A percentile compares a stretch with the other conserved stretches of the same genome.
These are phyloP conservation scores for Plasmodium coatneyi DNA, from an alignment of 169 alveolate genomes.

Conservation along the genomic window DNA sequence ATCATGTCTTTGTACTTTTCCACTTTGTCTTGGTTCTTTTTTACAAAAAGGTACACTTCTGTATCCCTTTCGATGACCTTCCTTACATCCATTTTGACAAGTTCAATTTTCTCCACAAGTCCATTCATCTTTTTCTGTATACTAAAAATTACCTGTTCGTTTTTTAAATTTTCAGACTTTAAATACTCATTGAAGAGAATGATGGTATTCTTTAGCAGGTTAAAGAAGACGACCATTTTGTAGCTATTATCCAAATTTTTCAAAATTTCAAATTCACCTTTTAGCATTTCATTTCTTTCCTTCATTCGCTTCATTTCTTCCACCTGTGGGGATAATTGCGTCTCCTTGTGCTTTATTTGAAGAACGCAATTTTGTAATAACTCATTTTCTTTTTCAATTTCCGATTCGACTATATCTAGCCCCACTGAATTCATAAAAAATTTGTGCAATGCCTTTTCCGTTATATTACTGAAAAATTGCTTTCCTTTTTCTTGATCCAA, in stretches of 20 bases:
- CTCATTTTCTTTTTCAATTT: constrained; percentile 74
- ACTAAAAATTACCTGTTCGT: constrained; percentile 73
- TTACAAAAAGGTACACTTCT: constrained; percentile 56
- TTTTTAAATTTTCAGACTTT: constrained; percentile 68
- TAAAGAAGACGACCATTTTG: constrained; percentile 77
- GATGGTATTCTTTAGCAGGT: constrained; percentile 70
- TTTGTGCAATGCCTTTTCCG: constrained; percentile 76
- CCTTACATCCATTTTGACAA: constrained; percentile 56
- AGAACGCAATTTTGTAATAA: constrained; percentile 77
- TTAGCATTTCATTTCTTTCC: constrained; percentile 76
- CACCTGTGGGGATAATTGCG: constrained; percentile 77
- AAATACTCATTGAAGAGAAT: constrained; percentile 76
- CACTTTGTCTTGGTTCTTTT: constrained; percentile 62
- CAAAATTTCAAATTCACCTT: constrained; percentile 77
- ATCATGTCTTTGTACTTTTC: constrained; percentile 66
- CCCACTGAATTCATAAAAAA: constrained; percentile 85
- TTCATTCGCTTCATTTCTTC: constrained; percentile 75
- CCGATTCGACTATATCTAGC: constrained; percentile 76
- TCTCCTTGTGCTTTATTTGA: constrained; percentile 78
- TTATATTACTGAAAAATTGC: constrained; percentile 80
- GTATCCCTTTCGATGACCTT: constrained; percentile 37
- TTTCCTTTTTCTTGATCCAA: constrained; percentile 87
- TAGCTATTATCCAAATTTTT: constrained; percentile 76
- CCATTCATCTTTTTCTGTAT: constrained; percentile 68
- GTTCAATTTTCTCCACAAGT: constrained; percentile 13